Evolutionary conservation across 768 basidiomycete genomes (phyloP).

Genomic region (Lactarius vividus): DNA sequence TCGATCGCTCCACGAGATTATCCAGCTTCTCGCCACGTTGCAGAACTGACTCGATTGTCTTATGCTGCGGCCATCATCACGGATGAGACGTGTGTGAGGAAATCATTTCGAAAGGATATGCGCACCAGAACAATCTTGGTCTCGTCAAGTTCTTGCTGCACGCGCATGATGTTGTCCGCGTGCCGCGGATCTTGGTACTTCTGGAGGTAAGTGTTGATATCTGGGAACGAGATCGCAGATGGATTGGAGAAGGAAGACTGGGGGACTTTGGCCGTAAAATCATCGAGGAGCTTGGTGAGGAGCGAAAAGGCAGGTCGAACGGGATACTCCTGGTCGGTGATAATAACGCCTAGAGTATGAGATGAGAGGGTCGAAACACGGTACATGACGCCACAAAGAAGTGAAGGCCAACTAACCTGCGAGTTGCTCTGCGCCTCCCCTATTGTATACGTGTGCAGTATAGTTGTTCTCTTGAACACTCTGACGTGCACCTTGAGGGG

Average conservation of each 20-base stretch:
- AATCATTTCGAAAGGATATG: constrained; percentile 20
- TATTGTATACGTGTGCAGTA: constrained; percentile 90
- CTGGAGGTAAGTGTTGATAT: constrained; percentile 69
- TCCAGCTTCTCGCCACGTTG: constrained; percentile 96
- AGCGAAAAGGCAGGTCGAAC: constrained; percentile 95
- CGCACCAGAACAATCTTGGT: constrained; percentile 96
- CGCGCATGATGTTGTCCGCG: constrained; percentile 97
- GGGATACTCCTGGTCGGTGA: constrained; percentile 95
- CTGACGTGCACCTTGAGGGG: constrained; percentile 83
- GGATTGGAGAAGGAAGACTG: constrained; percentile 65
- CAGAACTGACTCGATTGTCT: constrained; percentile 97
- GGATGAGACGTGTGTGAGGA: neutral
- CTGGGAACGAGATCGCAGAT: constrained; percentile 70
- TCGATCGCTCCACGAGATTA: constrained; percentile 91
- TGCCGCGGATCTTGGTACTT: constrained; percentile 98
- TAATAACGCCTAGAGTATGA: constrained; percentile 66
- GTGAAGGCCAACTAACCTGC: constrained; percentile 55
- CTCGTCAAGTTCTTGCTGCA: constrained; percentile 97
- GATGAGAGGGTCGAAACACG: constrained; percentile 11
- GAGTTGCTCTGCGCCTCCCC: constrained; percentile 80
- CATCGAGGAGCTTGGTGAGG: constrained; percentile 89
- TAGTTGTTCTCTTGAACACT: constrained; percentile 93
- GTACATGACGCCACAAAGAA: constrained; percentile 13
- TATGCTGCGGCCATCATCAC: constrained; percentile 61
- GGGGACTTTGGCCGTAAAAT: constrained; percentile 80